phyloP scores from a whole-genome alignment of 2,329 filamentous ascomycete genomes.

The Alternaria gansuensis region DNA sequence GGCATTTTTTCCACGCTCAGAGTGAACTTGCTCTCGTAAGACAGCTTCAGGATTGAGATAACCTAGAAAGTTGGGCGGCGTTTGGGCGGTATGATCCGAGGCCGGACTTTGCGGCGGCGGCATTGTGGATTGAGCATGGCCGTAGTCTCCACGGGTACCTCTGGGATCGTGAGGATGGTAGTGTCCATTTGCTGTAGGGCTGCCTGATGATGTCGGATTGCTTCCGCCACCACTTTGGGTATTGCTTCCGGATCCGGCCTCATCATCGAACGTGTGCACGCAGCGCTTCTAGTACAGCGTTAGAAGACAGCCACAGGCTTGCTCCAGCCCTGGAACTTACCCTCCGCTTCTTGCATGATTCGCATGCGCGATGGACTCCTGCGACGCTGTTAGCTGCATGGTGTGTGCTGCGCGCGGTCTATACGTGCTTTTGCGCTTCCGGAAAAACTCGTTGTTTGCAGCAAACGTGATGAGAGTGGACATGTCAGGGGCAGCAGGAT shows the following conservation, averaged over 20 bases:
- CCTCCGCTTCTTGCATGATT: conserved; percentile 57
- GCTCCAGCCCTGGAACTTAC: conserved; percentile 35
- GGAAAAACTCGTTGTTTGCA: conserved; percentile 57
- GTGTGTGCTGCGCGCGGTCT: conserved; percentile 27
- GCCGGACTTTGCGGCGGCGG: conserved; percentile 46
- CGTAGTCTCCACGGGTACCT: conserved; percentile 39
- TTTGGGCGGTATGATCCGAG: conserved; percentile 43
- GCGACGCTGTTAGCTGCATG: conserved; percentile 37
- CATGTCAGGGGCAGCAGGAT: conserved; percentile 37
- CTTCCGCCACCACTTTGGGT: conserved; percentile 49
- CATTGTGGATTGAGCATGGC: conserved; percentile 42
- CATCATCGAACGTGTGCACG: conserved; percentile 54
- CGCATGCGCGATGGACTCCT: conserved; percentile 56
- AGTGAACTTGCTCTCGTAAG: conserved; percentile 54
- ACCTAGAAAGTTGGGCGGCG: conserved; percentile 56
- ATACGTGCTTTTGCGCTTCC: conserved; percentile 54
- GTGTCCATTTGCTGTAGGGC: conserved; percentile 33
- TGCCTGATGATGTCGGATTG: conserved; percentile 44
- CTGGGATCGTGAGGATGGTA: conserved; percentile 41
- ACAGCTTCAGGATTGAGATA: conserved; percentile 60
- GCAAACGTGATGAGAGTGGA: conserved; percentile 57
- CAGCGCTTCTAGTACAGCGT: conserved; percentile 52
- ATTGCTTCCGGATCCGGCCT: conserved; percentile 49
- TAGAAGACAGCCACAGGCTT: conserved; percentile 29
- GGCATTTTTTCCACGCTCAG: conserved; percentile 44